phyloP scores from a whole-genome alignment of 306 rosid genomes.

The Quillaja saponaria region DNA sequence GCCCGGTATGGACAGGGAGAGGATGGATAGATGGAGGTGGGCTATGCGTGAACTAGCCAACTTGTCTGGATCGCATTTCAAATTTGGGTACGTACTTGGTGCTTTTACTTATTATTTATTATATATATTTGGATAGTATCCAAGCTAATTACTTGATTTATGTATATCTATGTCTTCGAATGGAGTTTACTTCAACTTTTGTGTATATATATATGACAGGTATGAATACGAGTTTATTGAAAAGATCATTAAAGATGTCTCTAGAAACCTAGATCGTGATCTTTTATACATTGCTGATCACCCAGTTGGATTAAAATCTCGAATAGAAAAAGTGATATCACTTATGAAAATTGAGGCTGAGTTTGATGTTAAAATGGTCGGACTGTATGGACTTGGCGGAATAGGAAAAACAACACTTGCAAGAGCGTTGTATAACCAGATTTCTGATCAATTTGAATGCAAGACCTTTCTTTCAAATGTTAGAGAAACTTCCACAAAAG shows the following conservation, averaged over 20 bases:
- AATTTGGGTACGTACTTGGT: neutral
- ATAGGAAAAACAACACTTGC: conserved; percentile 32
- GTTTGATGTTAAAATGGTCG: neutral
- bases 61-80: neutral
- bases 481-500: conserved; percentile 10
- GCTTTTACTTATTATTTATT: too few relatives aligned
- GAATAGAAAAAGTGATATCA: neutral
- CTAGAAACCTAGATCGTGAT: conserved; percentile 2
- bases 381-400: conserved; percentile 26
- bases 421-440: conserved; percentile 20
- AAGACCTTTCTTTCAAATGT: conserved; percentile 22
- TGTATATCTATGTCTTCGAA: neutral
- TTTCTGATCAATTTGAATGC: conserved; percentile 26
- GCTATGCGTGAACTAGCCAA: neutral
- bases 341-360: conserved; percentile 16
- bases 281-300: conserved; percentile 5
- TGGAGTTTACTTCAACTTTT: neutral
- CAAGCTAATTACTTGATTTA: too few relatives aligned
- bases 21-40: neutral
- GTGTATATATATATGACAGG: neutral
- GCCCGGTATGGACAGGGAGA: neutral
- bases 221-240: conserved; percentile 5
- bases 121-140: too few relatives aligned
- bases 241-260: neutral
- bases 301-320: conserved; percentile 26